Evolutionary conservation across 352 stramenopile genomes (phyloP), one percentile per base, ranked within the genome.

Genomic region (Thalassiosira mediterranea): DNA sequence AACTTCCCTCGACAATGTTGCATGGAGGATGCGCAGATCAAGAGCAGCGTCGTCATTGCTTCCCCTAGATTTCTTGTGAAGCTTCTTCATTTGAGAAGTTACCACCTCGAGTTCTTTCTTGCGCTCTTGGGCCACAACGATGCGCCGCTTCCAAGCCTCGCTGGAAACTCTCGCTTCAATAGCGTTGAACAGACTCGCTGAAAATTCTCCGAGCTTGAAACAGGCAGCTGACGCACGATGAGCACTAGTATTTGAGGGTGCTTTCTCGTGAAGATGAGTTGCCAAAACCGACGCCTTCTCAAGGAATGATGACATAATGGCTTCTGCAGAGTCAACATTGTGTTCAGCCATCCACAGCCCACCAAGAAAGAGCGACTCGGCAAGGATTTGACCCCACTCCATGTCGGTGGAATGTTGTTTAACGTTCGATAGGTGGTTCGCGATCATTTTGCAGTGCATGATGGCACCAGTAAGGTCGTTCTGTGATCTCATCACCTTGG

Each of bases 321-420:
- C 81, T 80, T 94, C 89, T 4, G 92, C 96, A 74, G 90, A 93
- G 66, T 98, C 95, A 0, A 95, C 95, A 56, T 95, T 95, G 71
- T 97, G 94, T 59, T 94, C 93, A 17, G 93, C 92, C 73, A 98
- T 94, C 96, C 95, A 98, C 47, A 94, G 93, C 13, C 95, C 95
- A 42, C 94, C 96, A 4, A 90, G 84, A 1, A 91, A 58, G 28
- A 88, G 71, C 11, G 74, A 65, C 32, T 76, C 58, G 23, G 73
- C 73, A 62, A 48, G 65, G 21, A 83, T 53, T 28, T 73, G 63
- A 46, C 54, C 40, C 42, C 38, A 34, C 38, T 81, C 78, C 38
- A 60, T 67, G 47, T 80, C 64, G 40, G 11, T 32, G 58, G 32
- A 19, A 29, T 31, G 26, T 29, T 46, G 40, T 48, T 17, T 34